These are phyloP conservation scores for Leishmania gerbilli DNA, from an alignment of 208 protist species.

Conservation along the genomic window DNA sequence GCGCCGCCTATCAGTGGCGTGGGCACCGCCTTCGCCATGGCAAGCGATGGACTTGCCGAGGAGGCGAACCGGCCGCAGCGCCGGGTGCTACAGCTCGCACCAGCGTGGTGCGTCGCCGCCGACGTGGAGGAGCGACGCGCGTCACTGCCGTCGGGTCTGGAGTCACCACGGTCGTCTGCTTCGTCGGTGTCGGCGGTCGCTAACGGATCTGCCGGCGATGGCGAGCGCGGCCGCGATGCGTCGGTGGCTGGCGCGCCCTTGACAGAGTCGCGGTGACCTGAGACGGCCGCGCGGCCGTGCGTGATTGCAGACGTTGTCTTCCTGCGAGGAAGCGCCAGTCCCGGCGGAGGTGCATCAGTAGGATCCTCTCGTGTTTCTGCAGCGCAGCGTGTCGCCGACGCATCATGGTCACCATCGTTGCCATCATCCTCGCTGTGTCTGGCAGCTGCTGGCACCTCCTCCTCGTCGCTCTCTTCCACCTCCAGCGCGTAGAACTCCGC, in stretches of 20 bases:
- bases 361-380: background rate
- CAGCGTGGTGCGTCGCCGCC: constrained; percentile 2
- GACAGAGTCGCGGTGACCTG: background rate
- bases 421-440: background rate
- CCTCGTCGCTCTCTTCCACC: constrained; percentile 1
- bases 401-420: background rate
- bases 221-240: background rate
- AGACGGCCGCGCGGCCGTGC: background rate
- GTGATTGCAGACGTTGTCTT: constrained; percentile 7
- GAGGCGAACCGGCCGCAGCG: constrained; percentile 14
- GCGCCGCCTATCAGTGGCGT: constrained; percentile 46
- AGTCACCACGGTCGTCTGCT: background rate
- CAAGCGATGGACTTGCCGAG: constrained; percentile 22
- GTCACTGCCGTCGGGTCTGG: background rate
- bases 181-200: background rate
- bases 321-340: constrained; percentile 13
- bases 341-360: background rate
- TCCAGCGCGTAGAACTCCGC: constrained; percentile 24
- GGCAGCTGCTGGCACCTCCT: background rate
- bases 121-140: constrained; percentile 1
- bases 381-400: background rate
- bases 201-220: constrained; percentile 7
- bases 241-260: background rate
- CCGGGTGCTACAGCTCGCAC: constrained; percentile 1
- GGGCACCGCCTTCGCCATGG: constrained; percentile 25